These are phyloP conservation scores for Penicillium capsulatum DNA, from an alignment of 2,329 filamentous ascomycete genomes.

Conservation along the genomic window DNA sequence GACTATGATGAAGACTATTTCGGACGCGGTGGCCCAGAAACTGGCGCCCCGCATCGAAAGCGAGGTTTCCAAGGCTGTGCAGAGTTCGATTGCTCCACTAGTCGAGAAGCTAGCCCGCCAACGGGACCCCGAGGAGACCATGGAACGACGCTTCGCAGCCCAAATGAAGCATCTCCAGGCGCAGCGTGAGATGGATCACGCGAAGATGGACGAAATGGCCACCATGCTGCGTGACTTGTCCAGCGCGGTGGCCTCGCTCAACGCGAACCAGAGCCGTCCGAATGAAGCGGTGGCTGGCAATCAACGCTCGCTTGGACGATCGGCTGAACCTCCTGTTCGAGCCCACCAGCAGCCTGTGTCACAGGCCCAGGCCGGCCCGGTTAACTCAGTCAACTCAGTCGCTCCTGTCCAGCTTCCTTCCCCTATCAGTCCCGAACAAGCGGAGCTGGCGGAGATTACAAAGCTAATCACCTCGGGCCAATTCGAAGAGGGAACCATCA, in stretches of 20 bases:
- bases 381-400: no score
- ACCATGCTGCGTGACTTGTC: constrained; percentile 52
- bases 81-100: constrained; percentile 61
- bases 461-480: constrained; percentile 38
- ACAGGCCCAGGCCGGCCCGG: constrained; percentile 11
- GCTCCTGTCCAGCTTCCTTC: constrained; percentile 3
- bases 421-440: constrained; percentile 33
- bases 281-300: constrained; percentile 16
- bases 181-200: constrained; percentile 51
- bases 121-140: constrained; percentile 63
- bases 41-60: constrained; percentile 66
- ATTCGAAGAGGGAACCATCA: constrained; percentile 46
- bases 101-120: constrained; percentile 64
- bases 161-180: constrained; percentile 51
- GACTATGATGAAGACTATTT: constrained; percentile 67
- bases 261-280: constrained; percentile 42
- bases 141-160: constrained; percentile 58
- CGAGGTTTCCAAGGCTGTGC: constrained; percentile 60
- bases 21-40: constrained; percentile 65
- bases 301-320: neutral
- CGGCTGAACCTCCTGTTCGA: neutral
- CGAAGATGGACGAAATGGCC: constrained; percentile 60
- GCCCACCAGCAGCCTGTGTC: constrained; percentile 3
- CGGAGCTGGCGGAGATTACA: constrained; percentile 42
- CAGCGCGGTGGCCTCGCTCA: constrained; percentile 48